phyloP scores from a whole-genome alignment of 1,284 basidiomycete species.

The Trichosporon sp. region DNA sequence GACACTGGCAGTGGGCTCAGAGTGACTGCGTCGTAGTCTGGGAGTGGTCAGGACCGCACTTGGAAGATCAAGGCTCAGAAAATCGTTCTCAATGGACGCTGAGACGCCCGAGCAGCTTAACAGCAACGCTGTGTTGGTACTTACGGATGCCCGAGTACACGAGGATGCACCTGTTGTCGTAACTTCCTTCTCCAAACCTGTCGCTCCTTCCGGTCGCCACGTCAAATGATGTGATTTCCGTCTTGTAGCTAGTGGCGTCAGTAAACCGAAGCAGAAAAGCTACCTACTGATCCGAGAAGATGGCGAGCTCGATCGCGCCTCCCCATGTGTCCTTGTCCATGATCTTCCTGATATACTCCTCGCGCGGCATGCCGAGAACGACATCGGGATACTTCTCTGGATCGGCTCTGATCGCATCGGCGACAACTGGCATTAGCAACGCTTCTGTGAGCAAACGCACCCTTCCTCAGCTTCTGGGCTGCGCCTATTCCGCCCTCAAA shows the following conservation, averaged over 20 bases:
- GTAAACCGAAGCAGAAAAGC: background rate
- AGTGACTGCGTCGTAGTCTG: slow-evolving; percentile 78
- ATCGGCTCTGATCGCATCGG: slow-evolving; percentile 67
- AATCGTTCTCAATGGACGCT: background rate
- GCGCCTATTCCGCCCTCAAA: slow-evolving; percentile 72
- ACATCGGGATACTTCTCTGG: slow-evolving; percentile 69
- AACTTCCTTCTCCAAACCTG: slow-evolving; percentile 60
- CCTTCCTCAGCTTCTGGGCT: slow-evolving; percentile 34
- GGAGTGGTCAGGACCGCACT: background rate
- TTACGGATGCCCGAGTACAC: slow-evolving; percentile 81
- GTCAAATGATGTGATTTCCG: slow-evolving; percentile 84
- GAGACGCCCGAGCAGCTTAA: no score
- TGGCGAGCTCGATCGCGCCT: slow-evolving; percentile 81
- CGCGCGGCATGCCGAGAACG: slow-evolving; percentile 71
- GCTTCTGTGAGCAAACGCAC: slow-evolving; percentile 20
- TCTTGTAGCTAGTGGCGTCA: slow-evolving; percentile 53
- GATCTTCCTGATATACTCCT: slow-evolving; percentile 74
- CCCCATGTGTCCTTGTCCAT: slow-evolving; percentile 77
- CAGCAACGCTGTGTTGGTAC: slow-evolving; percentile 11
- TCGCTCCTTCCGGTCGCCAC: slow-evolving; percentile 88
- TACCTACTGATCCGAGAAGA: slow-evolving; percentile 63
- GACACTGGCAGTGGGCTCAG: slow-evolving; percentile 69
- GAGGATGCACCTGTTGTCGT: slow-evolving; percentile 53
- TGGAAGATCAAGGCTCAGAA: background rate
- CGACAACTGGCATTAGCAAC: slow-evolving; percentile 59